Percentiles rank a stretch among this genome's conserved stretches.
Conservation (phyloP, 2,329 filamentous ascomycete genomes). For the Apiospora marii region DNA sequence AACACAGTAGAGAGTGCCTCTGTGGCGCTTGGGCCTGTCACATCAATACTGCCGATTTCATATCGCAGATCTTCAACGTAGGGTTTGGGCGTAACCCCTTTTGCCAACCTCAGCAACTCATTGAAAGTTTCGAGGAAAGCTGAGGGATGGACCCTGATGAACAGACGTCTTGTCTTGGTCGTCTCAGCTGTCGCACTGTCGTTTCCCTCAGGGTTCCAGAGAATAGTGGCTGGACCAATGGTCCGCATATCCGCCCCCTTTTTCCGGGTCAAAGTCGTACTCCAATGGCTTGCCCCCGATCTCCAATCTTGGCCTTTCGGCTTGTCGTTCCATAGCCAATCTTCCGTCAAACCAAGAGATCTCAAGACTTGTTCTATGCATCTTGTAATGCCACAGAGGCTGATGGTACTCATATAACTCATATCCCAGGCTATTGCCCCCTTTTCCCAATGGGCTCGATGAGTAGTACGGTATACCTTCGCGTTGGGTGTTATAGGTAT, state of each 20-base stretch:
- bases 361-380: conserved; percentile 73
- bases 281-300: conserved; percentile 57
- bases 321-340: conserved; percentile 64
- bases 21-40: conserved; percentile 75
- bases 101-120: conserved; percentile 64
- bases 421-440: conserved; percentile 91
- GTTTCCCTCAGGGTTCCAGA: conserved; percentile 63
- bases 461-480: conserved; percentile 88
- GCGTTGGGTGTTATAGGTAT: conserved; percentile 85
- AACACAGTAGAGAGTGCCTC: conserved; percentile 79
- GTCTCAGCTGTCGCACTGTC: conserved; percentile 32
- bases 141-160: conserved; percentile 83
- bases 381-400: conserved; percentile 71
- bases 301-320: conserved; percentile 75
- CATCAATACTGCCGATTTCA: conserved; percentile 67
- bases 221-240: conserved; percentile 75
- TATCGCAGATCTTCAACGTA: conserved; percentile 74
- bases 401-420: conserved; percentile 91
- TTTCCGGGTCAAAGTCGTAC: conserved; percentile 60
- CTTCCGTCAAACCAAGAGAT: conserved; percentile 67
- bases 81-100: conserved; percentile 67
- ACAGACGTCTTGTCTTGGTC: conserved; percentile 54
- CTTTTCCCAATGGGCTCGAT: conserved; percentile 77
- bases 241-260: conserved; percentile 58
- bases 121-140: conserved; percentile 76